Evolutionary conservation across 257 asterid species (phyloP).

Genomic region (Ophiorrhiza pumila): DNA sequence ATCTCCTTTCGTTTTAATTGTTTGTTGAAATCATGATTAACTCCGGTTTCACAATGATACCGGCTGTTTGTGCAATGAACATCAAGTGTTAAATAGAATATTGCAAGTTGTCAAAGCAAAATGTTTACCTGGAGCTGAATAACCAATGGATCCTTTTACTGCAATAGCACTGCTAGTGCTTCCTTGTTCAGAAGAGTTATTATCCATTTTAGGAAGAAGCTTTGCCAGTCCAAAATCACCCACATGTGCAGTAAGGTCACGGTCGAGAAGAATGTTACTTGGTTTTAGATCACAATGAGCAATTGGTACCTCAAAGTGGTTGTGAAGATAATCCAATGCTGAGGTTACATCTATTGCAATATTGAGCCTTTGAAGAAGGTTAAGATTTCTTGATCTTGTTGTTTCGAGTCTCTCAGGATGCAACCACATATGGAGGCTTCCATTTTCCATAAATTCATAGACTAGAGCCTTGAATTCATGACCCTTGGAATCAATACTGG

Average conservation of each 20-base stretch:
- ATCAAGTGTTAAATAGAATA: too few species aligned
- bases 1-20: too few species aligned
- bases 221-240: too few species aligned
- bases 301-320: conserved; percentile 13
- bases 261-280: too few species aligned
- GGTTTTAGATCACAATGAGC: conserved; percentile 26
- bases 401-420: conserved; percentile 11
- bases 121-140: conserved; percentile 13
- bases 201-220: neutral
- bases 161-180: conserved; percentile 8
- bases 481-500: conserved; percentile 13
- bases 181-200: neutral
- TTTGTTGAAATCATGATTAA: too few species aligned
- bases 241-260: too few species aligned
- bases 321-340: conserved; percentile 19
- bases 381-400: neutral
- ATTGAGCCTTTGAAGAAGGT: conserved; percentile 9
- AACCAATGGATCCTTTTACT: conserved; percentile 15
- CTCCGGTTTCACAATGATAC: too few species aligned
- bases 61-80: too few species aligned
- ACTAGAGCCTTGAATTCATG: conserved; percentile 19
- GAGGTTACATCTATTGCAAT: conserved; percentile 22
- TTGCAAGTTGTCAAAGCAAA: neutral
- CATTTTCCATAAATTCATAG: conserved; percentile 22
- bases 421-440: conserved; percentile 18